Conservation (phyloP, 176 grass and related monocot genomes). For the Phragmites australis region DNA sequence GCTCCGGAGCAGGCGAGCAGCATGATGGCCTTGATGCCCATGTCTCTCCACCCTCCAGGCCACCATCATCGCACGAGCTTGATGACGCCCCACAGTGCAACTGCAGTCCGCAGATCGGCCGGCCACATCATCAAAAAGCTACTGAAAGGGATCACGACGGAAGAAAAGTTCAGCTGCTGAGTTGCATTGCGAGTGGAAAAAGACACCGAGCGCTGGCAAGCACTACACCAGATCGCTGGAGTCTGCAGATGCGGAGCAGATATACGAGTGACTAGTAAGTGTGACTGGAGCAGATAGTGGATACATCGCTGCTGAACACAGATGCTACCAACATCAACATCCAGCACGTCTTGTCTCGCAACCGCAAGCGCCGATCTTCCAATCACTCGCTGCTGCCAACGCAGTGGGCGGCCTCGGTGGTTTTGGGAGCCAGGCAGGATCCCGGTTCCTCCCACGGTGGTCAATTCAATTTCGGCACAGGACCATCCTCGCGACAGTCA, state of each 20-base stretch:
- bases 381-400: no score
- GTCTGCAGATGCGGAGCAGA: no score
- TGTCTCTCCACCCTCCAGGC: background rate
- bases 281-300: no score
- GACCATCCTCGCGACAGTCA: no score
- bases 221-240: background rate
- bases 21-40: constrained; percentile 32
- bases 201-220: background rate
- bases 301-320: background rate
- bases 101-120: background rate
- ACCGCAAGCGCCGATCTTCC: no score
- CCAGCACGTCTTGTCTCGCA: no score
- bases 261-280: no score
- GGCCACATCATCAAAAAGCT: background rate
- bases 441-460: no score
- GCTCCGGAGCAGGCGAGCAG: background rate
- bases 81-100: background rate
- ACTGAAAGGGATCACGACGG: background rate
- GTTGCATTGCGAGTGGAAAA: background rate
- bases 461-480: no score
- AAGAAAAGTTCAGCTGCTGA: background rate
- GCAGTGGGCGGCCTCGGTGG: no score
- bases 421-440: no score
- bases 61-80: background rate
- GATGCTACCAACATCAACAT: background rate